Evolutionary conservation across 192 early-diverging fungal genomes (phyloP).

Genomic region (Lobosporangium transversale): DNA sequence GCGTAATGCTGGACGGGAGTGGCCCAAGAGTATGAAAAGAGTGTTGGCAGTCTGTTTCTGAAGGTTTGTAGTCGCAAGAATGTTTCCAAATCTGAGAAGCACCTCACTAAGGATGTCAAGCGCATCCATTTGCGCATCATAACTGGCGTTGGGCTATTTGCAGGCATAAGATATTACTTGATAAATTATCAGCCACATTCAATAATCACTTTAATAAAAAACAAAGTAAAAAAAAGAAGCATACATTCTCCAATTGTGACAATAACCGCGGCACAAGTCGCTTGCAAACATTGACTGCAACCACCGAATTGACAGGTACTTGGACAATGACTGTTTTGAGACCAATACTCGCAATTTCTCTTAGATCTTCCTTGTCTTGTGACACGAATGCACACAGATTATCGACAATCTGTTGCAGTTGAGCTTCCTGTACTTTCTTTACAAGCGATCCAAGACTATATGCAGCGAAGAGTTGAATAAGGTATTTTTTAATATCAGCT

Average conservation of each 20-base stretch:
- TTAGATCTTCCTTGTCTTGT: conserved; percentile 72
- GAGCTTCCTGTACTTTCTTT: conserved; percentile 73
- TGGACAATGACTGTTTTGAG: conserved; percentile 84
- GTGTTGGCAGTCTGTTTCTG: conserved; percentile 70
- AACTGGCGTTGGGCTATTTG: conserved; percentile 54
- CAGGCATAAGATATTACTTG: too few species aligned
- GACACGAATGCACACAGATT: conserved; percentile 69
- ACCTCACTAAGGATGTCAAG: conserved; percentile 82
- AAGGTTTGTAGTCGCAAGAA: conserved; percentile 59
- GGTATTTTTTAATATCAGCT: too few species aligned
- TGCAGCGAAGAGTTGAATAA: too few species aligned
- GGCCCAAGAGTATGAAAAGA: conserved; percentile 73
- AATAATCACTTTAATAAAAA: too few species aligned
- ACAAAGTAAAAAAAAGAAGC: conserved; percentile 5
- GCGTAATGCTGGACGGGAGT: conserved; percentile 77
- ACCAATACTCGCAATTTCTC: conserved; percentile 88
- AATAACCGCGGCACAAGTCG: conserved; percentile 78
- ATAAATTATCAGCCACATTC: too few species aligned
- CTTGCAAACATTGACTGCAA: conserved; percentile 64
- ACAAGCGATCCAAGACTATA: conserved; percentile 81
- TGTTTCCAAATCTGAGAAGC: conserved; percentile 72
- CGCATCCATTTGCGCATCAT: conserved; percentile 72
- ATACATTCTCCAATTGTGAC: conserved; percentile 67
- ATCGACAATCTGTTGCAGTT: conserved; percentile 75
- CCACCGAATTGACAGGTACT: conserved; percentile 62